These are phyloP conservation scores for Dactylellina drechsleri DNA, from an alignment of 2,329 filamentous ascomycete species.

Conservation along the genomic window DNA sequence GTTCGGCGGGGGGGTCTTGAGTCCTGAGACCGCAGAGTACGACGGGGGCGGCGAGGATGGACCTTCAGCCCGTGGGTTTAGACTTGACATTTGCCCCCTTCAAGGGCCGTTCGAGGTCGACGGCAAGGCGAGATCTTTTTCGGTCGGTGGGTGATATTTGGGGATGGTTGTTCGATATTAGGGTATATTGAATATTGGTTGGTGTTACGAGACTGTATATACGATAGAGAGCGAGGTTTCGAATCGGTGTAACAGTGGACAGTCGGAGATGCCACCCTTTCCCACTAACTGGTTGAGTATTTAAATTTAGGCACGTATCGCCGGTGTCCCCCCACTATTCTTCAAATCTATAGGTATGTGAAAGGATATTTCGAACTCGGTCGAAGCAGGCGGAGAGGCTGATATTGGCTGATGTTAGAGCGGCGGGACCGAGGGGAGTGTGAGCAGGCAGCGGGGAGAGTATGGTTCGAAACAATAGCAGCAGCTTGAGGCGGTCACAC, in stretches of 20 bases:
- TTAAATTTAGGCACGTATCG: background rate
- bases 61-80: conserved; percentile 54
- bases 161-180: conserved; percentile 1
- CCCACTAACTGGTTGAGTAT: background rate
- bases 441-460: conserved; percentile 10
- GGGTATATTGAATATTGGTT: background rate
- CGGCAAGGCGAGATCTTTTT: conserved; percentile 33
- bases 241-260: conserved; percentile 11
- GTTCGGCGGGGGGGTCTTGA: conserved; percentile 54
- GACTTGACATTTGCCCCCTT: conserved; percentile 51
- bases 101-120: conserved; percentile 50
- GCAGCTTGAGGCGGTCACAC: conserved; percentile 28
- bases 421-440: conserved; percentile 36
- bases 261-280: conserved; percentile 2
- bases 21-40: conserved; percentile 50
- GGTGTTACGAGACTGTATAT: no score
- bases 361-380: conserved; percentile 2
- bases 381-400: background rate
- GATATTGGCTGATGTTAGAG: conserved; percentile 18
- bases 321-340: background rate
- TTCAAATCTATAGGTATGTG: background rate
- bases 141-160: background rate
- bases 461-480: conserved; percentile 29
- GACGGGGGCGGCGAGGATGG: conserved; percentile 53
- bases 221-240: background rate